Conservation (phyloP, 495 filamentous ascomycete species). For the Lentithecium fluviatile region DNA sequence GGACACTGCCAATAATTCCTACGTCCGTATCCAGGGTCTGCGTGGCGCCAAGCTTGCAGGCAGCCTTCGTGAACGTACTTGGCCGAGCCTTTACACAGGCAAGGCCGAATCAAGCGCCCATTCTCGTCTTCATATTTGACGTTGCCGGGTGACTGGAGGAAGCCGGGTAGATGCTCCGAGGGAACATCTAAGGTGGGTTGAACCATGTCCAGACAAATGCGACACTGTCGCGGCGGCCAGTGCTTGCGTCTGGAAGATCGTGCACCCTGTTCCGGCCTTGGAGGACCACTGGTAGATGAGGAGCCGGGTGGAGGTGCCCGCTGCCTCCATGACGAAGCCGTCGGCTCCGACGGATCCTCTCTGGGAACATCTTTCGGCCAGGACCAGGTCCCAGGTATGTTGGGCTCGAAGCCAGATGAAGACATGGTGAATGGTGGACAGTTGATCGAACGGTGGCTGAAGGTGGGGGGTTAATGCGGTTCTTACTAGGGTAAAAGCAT, state of each 20-base stretch:
- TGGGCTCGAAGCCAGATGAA: constrained; percentile 37
- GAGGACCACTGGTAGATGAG: constrained; percentile 22
- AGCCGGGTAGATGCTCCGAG: constrained; percentile 57
- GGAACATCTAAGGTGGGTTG: constrained; percentile 70
- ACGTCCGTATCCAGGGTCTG: constrained; percentile 63
- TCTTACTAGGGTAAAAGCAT: background rate
- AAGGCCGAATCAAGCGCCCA: constrained; percentile 85
- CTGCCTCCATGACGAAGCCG: background rate
- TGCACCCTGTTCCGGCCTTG: constrained; percentile 36
- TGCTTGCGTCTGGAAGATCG: constrained; percentile 38
- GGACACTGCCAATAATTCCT: constrained; percentile 83
- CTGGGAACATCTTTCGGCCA: constrained; percentile 40
- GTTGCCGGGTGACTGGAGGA: constrained; percentile 61
- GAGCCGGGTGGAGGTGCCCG: constrained; percentile 17
- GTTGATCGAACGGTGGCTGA: background rate
- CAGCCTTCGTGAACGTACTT: constrained; percentile 96
- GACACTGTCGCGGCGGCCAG: constrained; percentile 73
- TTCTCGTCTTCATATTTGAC: constrained; percentile 75
- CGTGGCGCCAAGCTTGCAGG: constrained; percentile 78
- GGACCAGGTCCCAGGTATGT: constrained; percentile 38
- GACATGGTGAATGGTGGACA: constrained; percentile 33
- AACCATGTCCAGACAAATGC: constrained; percentile 88
- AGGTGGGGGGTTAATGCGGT: constrained; percentile 1
- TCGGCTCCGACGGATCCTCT: background rate
- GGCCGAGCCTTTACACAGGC: constrained; percentile 87